Percentiles rank a stretch among this genome's conserved stretches.
These are phyloP conservation scores for Cladophialophora immunda DNA, from an alignment of 2,329 filamentous ascomycete genomes.

Conservation along the genomic window DNA sequence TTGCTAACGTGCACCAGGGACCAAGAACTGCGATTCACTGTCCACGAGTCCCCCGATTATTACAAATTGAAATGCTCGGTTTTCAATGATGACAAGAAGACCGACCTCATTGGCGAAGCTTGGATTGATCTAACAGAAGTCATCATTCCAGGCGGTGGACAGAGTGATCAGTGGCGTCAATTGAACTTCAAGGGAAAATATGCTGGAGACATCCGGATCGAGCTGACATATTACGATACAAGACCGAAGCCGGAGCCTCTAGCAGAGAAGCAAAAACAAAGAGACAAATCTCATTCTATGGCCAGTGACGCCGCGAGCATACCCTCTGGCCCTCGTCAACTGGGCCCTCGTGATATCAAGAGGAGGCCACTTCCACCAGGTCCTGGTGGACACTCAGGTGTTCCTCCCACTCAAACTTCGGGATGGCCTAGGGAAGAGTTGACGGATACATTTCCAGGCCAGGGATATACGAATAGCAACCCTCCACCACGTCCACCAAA, in stretches of 20 bases:
- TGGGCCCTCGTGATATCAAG: constrained; percentile 70
- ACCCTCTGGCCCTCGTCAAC: constrained; percentile 58
- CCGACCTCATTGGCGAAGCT: constrained; percentile 92
- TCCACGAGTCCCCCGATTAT: constrained; percentile 97
- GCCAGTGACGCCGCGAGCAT: constrained; percentile 39
- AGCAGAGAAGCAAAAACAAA: constrained; percentile 62
- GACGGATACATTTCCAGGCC: constrained; percentile 38
- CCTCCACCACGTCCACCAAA: constrained; percentile 36
- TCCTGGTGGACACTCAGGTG: constrained; percentile 53
- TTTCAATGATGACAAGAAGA: constrained; percentile 98
- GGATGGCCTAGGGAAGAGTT: constrained; percentile 23
- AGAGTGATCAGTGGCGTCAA: constrained; percentile 90
- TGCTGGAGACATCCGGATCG: constrained; percentile 90
- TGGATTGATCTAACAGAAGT: constrained; percentile 86
- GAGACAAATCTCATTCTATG: constrained; percentile 49
- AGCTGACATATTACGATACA: constrained; percentile 95
- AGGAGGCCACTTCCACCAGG: constrained; percentile 84
- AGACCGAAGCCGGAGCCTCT: constrained; percentile 80
- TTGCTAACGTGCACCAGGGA: constrained; percentile 70
- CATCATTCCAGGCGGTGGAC: constrained; percentile 85
- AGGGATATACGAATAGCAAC: constrained; percentile 26
- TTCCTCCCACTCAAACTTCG: constrained; percentile 4
- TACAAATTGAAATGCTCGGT: constrained; percentile 93
- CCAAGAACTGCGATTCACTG: constrained; percentile 92
- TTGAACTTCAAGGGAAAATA: constrained; percentile 92